Evolutionary conservation across 2,329 filamentous ascomycete species (phyloP).

Genomic region (Myotisia sp.): DNA sequence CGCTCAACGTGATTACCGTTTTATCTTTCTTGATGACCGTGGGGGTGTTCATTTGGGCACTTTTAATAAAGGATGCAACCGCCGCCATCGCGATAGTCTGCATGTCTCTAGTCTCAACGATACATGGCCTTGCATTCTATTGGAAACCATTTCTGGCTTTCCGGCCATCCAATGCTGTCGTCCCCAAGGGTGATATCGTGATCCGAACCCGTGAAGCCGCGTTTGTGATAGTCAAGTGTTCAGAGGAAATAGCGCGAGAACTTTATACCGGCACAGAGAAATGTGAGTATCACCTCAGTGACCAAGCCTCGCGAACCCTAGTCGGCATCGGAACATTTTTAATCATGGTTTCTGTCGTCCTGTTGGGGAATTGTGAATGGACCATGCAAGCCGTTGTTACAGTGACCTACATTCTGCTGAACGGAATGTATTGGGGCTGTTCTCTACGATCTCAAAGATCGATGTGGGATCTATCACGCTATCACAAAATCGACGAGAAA

Average conservation of each 20-base stretch:
- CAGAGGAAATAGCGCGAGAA: slow-evolving; percentile 48
- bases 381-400: slow-evolving; percentile 46
- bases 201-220: slow-evolving; percentile 47
- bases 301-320: slow-evolving; percentile 36
- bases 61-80: slow-evolving; percentile 35
- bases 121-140: slow-evolving; percentile 44
- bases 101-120: slow-evolving; percentile 39
- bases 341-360: slow-evolving; percentile 47
- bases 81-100: slow-evolving; percentile 39
- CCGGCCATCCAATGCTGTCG: slow-evolving; percentile 34
- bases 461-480: slow-evolving; percentile 47
- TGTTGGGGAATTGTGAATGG: slow-evolving; percentile 50
- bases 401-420: slow-evolving; percentile 44
- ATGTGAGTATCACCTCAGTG: slow-evolving; percentile 41
- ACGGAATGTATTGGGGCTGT: slow-evolving; percentile 45
- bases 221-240: slow-evolving; percentile 44
- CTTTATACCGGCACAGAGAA: slow-evolving; percentile 48
- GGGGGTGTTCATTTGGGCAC: slow-evolving; percentile 14
- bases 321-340: slow-evolving; percentile 46
- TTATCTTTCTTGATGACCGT: slow-evolving; percentile 32
- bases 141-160: slow-evolving; percentile 44
- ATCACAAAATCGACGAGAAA: slow-evolving; percentile 28
- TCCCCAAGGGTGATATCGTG: slow-evolving; percentile 45
- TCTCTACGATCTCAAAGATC: slow-evolving; percentile 35
- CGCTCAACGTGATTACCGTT: slow-evolving; percentile 40